Base-by-base conservation (phyloP, 106 monocot species). In the Alisma plantagoaquatica region DNA sequence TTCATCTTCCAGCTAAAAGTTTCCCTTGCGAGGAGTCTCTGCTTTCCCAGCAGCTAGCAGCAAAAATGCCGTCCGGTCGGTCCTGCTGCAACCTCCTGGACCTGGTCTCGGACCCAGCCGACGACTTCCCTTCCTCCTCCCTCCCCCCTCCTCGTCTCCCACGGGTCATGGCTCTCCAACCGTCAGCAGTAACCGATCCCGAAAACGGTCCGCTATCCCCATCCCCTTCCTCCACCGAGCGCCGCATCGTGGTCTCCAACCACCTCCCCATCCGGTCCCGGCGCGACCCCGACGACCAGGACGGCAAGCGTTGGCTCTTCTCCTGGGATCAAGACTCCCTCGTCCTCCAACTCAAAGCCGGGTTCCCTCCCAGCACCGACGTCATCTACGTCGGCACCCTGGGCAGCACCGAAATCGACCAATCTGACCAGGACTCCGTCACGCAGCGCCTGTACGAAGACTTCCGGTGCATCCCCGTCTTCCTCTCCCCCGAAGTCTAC, bases 341-440 rank as follows among this genome's bases (percentile, higher is more conserved):
- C 11, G 35, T 73, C 15, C 67, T 70, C 57, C 92, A 86, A 64
- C 85, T 92, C 53, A 67, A 47, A 29, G 47, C 81, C 44, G 86
- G 86, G 18, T 73, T 92, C 23, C 82, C 86, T 1, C 24, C 51
- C 33, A 51, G 51, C 16, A 17, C 72, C 17, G 47, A 62, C 22
- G 60, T 74, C 43, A 5, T 92, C 70, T 73, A 86, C 58, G 76
- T 92, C 59, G 92, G 92, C 23, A 73, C 68, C 29, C 66, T 84
- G 2, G 65, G 21, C 24, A 28, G 22, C 43, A 31, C 45, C 14
- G 67, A 43, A 6, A 33, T 80, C 3, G 71, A 73, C 55, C 60
- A 50, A 17, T 53, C 69, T 3, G 47, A 60, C 43, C 67, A 60
- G 16, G 80, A 73, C 14, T 71, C 61, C 24, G 47, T 86, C 28